Evolutionary conservation across 371 early-diverging fungal species (phyloP).

Genomic region (Zychaea mexicana): DNA sequence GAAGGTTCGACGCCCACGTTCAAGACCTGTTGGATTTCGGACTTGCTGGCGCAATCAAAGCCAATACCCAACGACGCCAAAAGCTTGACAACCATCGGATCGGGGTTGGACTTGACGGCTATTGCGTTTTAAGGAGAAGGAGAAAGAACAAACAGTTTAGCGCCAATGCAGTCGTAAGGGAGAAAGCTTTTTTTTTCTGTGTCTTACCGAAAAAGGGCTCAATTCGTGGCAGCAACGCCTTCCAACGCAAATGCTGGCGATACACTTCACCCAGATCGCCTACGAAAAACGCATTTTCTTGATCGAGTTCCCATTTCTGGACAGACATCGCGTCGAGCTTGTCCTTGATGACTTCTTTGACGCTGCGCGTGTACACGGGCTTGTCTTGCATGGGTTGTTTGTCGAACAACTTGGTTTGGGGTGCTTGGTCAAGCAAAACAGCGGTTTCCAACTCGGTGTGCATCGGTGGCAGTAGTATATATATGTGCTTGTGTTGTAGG

Average conservation of each 20-base stretch:
- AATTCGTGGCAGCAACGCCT: conserved; percentile 80
- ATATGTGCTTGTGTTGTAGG: neutral
- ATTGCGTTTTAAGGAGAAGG: conserved; percentile 4
- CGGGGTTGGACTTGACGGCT: conserved; percentile 97
- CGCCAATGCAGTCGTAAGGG: no score
- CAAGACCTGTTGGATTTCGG: conserved; percentile 87
- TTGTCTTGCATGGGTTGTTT: conserved; percentile 26
- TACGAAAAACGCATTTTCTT: conserved; percentile 92
- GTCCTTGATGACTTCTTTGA: conserved; percentile 34
- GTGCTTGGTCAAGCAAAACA: conserved; percentile 22
- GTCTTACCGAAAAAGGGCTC: conserved; percentile 92
- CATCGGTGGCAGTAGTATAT: conserved; percentile 12
- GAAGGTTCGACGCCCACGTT: conserved; percentile 75
- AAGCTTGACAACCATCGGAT: conserved; percentile 82
- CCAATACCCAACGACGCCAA: conserved; percentile 85
- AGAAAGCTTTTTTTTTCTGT: no score
- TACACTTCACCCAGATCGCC: conserved; percentile 88
- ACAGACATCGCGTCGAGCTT: conserved; percentile 40
- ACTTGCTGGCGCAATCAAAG: conserved; percentile 92
- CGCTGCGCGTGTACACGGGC: conserved; percentile 34
- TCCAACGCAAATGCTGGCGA: conserved; percentile 87
- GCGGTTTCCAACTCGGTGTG: no score
- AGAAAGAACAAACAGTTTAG: no score
- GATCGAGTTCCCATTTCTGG: conserved; percentile 58
- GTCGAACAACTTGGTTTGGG: no score